Evolutionary conservation across 139 green algal genomes (phyloP), one percentile per base, ranked within the genome.

Genomic region (Micractinium conductrix): DNA sequence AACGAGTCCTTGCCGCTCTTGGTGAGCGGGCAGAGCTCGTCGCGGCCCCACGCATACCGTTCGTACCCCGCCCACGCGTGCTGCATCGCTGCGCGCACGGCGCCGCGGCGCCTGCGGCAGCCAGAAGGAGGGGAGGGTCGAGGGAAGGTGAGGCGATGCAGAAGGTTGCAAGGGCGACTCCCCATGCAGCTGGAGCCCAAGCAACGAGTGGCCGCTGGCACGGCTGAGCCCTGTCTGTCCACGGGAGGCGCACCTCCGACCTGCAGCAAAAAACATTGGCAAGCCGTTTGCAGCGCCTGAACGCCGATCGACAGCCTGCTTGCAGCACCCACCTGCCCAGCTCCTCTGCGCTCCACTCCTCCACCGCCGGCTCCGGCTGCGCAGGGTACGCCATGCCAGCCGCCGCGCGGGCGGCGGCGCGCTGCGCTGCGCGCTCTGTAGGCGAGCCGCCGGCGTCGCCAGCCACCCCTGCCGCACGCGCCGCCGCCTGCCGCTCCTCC

Each of bases 21-120:
- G 22, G 60, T 87, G 33, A 89, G 33, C 0, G 92, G 93, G 74
- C 69, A 68, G 58, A 96, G 90, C 83, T 96, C 93, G 67, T 96
- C 93, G 9, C 50, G 45, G n/a, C 93, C 93, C 91, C 87, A 95
- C 14, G 92, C 91, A 50, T 95, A 91, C 55, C 85, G 74, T 74
- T 93, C 88, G 69, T 95, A 95, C 16, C 62, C 89, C 6, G 43
- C 44, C 93, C 93, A 96, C 1, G 93, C 82, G 65, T 95, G 92
- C 85, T 55, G 45, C 88, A 94, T 91, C 9, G 86, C 92, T 12
- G 62, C 81, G 70, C 44, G 26, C 10, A 94, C 68, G 4, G 53
- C 80, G 42, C 84, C 67, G 21, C 65, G 63, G 6, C 69, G 85
- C 45, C 79, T 81, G 80, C 37, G 26, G 30, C 8, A n/a, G 28